Conservation (phyloP, 2,329 filamentous ascomycete species). For the Mycosphaerelloides madeirae region DNA sequence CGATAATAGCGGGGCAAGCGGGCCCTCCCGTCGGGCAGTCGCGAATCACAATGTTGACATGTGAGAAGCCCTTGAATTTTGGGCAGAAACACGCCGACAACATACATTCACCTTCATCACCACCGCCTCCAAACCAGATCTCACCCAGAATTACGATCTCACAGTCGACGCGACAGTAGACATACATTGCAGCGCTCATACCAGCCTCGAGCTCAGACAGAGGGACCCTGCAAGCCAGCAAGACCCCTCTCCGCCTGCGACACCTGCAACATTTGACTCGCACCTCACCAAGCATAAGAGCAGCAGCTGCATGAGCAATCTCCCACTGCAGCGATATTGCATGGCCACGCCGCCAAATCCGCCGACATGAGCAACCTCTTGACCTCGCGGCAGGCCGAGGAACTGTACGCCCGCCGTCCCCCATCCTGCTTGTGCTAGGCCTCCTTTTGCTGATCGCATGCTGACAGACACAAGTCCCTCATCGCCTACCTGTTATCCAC, state of each 20-base stretch:
- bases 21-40: too few species aligned
- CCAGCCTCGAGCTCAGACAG: too few species aligned
- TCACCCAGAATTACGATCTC: too few species aligned
- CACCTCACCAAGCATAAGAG: neutral
- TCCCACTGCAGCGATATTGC: slow-evolving; percentile 1
- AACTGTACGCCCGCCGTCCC: slow-evolving; percentile 61
- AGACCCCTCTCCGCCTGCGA: neutral
- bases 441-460: slow-evolving; percentile 28
- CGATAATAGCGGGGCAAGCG: too few species aligned
- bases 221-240: too few species aligned
- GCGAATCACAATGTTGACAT: too few species aligned
- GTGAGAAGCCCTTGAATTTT: too few species aligned
- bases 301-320: neutral
- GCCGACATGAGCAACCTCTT: slow-evolving; percentile 67
- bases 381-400: slow-evolving; percentile 76
- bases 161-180: too few species aligned
- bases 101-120: too few species aligned
- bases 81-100: too few species aligned
- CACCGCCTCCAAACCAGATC: too few species aligned
- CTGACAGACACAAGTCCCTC: slow-evolving; percentile 79
- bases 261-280: neutral
- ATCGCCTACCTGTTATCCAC: slow-evolving; percentile 79
- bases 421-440: slow-evolving; percentile 11
- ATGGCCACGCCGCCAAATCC: slow-evolving; percentile 7
- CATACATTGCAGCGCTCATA: too few species aligned